Percentiles rank a stretch among this genome's conserved stretches.
phyloP scores from a whole-genome alignment of 2,329 filamentous ascomycete species.

The Paracoccidioides brasiliensis region DNA sequence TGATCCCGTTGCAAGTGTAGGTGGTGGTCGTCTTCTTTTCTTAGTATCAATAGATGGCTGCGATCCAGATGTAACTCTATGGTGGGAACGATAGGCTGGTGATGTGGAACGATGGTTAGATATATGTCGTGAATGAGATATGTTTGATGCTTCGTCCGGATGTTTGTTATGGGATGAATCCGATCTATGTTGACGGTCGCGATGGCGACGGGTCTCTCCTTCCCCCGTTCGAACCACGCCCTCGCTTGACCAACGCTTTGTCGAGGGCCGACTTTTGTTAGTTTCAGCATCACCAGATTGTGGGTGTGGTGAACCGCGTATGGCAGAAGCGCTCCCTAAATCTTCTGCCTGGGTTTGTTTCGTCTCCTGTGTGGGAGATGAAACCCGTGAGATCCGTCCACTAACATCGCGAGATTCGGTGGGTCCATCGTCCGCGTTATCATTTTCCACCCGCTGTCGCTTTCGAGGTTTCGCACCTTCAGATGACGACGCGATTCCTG shows the following conservation, averaged over 20 bases:
- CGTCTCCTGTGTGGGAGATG: slow-evolving; percentile 19
- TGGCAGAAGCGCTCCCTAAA: slow-evolving; percentile 14
- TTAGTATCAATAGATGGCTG: slow-evolving; percentile 9
- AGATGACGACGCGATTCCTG: slow-evolving; percentile 10
- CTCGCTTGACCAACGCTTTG: slow-evolving; percentile 28
- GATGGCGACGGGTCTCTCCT: slow-evolving; percentile 13
- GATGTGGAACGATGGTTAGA: slow-evolving; percentile 26
- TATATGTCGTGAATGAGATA: slow-evolving; percentile 17
- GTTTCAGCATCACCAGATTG: slow-evolving; percentile 8
- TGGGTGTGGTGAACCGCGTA: slow-evolving; percentile 12
- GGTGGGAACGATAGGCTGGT: slow-evolving; percentile 24
- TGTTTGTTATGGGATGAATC: slow-evolving; percentile 10
- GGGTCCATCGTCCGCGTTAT: slow-evolving; percentile 14
- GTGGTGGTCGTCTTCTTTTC: slow-evolving; percentile 25
- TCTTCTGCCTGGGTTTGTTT: slow-evolving; percentile 28
- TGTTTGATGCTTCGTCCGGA: slow-evolving; percentile 18
- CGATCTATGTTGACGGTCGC: slow-evolving; percentile 12
- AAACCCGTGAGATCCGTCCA: slow-evolving; percentile 15
- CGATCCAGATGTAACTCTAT: slow-evolving; percentile 25
- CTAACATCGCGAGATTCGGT: slow-evolving; percentile 15
- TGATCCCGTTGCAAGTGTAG: slow-evolving; percentile 29
- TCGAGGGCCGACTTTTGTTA: slow-evolving; percentile 15
- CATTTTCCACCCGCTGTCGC: slow-evolving; percentile 21
- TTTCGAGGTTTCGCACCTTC: slow-evolving; percentile 18
- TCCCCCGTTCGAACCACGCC: slow-evolving; percentile 14